phyloP scores from a whole-genome alignment of 2,329 filamentous ascomycete genomes.

The Falciphora oryzae region DNA sequence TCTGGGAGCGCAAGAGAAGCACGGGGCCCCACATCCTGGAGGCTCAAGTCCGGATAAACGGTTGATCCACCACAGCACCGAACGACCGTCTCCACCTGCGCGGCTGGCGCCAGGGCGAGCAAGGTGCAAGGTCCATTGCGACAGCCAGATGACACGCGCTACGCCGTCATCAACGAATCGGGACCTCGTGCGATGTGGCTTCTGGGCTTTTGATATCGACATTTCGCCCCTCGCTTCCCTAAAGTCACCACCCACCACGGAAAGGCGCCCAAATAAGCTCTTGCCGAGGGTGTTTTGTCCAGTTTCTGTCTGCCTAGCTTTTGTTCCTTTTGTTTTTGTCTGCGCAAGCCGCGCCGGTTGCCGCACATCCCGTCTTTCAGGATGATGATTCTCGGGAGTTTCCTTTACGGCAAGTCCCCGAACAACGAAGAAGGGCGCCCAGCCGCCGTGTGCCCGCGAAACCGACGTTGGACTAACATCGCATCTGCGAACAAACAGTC shows the following conservation, averaged over 20 bases:
- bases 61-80: background rate
- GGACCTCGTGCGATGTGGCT: background rate
- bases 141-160: background rate
- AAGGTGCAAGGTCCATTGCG: background rate
- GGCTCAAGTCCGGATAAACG: background rate
- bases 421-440: background rate
- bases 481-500: constrained; percentile 41
- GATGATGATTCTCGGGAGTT: constrained; percentile 26
- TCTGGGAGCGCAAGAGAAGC: too few relatives aligned
- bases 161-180: background rate
- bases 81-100: background rate
- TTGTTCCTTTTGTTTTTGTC: background rate
- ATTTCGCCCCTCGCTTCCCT: background rate
- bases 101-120: background rate
- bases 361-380: constrained; percentile 11
- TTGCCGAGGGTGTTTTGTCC: background rate
- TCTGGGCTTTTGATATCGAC: background rate
- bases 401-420: constrained; percentile 24
- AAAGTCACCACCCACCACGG: background rate
- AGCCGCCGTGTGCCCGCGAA: background rate
- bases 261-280: background rate
- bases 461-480: background rate
- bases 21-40: background rate
- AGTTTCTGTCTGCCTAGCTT: background rate
- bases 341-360: background rate